Evolutionary conservation across 306 rosid genomes (phyloP).

Genomic region (Vigna mungo): DNA sequence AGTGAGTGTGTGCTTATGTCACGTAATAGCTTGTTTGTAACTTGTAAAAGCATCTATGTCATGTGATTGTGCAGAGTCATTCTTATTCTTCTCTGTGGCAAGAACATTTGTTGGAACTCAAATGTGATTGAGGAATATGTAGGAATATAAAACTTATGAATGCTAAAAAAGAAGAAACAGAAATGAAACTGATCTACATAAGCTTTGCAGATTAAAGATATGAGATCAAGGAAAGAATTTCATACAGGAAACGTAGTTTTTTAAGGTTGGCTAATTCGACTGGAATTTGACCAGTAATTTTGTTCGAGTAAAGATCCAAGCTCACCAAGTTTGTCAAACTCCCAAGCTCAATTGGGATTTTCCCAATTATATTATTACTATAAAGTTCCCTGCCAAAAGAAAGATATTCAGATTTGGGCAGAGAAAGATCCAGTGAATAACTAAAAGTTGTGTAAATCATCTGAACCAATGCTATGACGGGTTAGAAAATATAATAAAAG

Average conservation of each 20-base stretch:
- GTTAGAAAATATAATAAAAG: neutral
- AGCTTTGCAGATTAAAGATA: constrained; percentile 27
- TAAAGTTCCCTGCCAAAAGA: constrained; percentile 67
- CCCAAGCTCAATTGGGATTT: constrained; percentile 68
- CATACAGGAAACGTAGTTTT: constrained; percentile 82
- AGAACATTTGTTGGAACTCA: neutral
- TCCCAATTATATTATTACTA: constrained; percentile 60
- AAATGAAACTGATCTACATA: constrained; percentile 7
- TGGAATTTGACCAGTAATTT: constrained; percentile 52
- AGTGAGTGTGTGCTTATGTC: neutral
- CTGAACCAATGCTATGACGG: neutral
- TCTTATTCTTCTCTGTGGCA: neutral
- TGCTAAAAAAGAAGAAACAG: constrained; percentile 23
- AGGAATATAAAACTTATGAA: constrained; percentile 11
- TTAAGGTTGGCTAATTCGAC: constrained; percentile 55
- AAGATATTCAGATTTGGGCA: neutral
- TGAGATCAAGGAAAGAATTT: constrained; percentile 51
- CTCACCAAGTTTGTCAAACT: constrained; percentile 65
- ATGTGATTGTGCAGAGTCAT: constrained; percentile 5
- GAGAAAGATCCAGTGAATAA: neutral
- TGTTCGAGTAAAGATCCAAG: constrained; percentile 73
- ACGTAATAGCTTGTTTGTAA: neutral
- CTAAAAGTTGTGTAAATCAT: neutral
- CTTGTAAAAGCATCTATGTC: constrained; percentile 3
- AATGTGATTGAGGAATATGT: neutral